Percentiles rank a stretch among this genome's conserved stretches.
Conservation (phyloP, 257 asterid genomes). For the Solanum lignicaule region DNA sequence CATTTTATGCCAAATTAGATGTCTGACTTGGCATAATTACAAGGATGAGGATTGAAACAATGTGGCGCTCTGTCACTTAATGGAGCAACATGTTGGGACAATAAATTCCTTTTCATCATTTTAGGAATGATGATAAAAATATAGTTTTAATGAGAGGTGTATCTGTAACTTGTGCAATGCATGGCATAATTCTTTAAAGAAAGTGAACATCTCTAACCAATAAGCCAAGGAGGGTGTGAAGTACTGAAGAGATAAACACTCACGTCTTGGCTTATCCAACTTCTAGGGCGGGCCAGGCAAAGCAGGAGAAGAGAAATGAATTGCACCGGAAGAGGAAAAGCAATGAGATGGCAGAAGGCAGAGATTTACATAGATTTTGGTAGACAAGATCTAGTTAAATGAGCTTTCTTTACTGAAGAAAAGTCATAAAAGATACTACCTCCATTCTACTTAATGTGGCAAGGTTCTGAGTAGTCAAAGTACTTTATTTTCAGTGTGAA, state of each 20-base stretch:
- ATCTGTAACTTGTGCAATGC: not conserved
- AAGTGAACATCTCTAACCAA: not conserved
- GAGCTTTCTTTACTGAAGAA: not conserved
- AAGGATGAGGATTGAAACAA: not conserved
- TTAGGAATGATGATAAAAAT: not conserved
- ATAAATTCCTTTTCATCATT: not conserved
- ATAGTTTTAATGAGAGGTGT: not conserved
- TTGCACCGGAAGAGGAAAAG: not conserved
- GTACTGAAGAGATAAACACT: not conserved
- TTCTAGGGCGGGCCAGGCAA: not conserved
- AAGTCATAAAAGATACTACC: not conserved
- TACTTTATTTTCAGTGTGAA: not conserved
- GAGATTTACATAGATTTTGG: not conserved
- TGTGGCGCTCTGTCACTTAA: not conserved
- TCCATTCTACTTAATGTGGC: not conserved
- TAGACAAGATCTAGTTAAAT: not conserved
- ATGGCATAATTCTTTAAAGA: not conserved
- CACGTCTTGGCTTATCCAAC: not conserved
- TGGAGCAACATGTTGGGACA: not conserved
- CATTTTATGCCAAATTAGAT: not conserved
- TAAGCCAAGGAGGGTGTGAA: not conserved
- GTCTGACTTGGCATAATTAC: not conserved
- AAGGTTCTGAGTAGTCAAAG: not conserved
- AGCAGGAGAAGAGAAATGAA: not conserved
- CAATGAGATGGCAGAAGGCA: not conserved